A percentile compares a stretch with the other conserved stretches of the same genome.
These are phyloP conservation scores for Centaurea solstitialis DNA, from an alignment of 129 eudicot species.

Conservation along the genomic window DNA sequence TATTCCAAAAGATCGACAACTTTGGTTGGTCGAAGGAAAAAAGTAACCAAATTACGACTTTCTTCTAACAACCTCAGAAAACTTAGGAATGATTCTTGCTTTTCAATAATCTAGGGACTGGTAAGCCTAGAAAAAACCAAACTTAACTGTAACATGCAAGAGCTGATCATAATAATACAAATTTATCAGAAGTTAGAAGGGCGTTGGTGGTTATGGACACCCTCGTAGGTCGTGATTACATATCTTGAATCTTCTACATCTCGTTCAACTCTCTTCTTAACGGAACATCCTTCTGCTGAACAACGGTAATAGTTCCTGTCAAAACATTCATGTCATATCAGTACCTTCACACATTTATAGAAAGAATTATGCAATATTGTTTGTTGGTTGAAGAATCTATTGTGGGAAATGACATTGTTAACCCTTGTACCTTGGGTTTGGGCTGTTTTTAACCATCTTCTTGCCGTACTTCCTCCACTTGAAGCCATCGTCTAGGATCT, in stretches of 20 bases:
- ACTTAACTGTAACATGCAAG: constrained; percentile 5
- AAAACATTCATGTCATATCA: neutral
- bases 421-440: constrained; percentile 81
- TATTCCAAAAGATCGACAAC: constrained; percentile 15
- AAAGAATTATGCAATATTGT: neutral
- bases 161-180: constrained; percentile 1
- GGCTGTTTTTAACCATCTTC: constrained; percentile 96
- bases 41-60: constrained; percentile 8
- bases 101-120: neutral
- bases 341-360: neutral
- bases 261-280: constrained; percentile 81
- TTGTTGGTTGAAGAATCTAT: neutral
- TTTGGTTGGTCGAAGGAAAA: neutral
- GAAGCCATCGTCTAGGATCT: constrained; percentile 81
- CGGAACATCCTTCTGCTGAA: constrained; percentile 76
- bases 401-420: neutral
- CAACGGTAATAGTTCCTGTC: constrained; percentile 81
- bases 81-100: constrained; percentile 13
- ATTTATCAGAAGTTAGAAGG: constrained; percentile 35
- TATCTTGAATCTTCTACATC: constrained; percentile 62
- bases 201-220: constrained; percentile 68
- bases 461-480: constrained; percentile 98
- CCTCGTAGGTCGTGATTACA: constrained; percentile 82
- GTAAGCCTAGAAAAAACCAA: constrained; percentile 10
- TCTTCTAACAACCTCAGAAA: constrained; percentile 3